Percentiles rank a stretch among this genome's conserved stretches.
These are phyloP conservation scores for Pachyrhizus erosus DNA, from an alignment of 306 rosid species.

Conservation along the genomic window DNA sequence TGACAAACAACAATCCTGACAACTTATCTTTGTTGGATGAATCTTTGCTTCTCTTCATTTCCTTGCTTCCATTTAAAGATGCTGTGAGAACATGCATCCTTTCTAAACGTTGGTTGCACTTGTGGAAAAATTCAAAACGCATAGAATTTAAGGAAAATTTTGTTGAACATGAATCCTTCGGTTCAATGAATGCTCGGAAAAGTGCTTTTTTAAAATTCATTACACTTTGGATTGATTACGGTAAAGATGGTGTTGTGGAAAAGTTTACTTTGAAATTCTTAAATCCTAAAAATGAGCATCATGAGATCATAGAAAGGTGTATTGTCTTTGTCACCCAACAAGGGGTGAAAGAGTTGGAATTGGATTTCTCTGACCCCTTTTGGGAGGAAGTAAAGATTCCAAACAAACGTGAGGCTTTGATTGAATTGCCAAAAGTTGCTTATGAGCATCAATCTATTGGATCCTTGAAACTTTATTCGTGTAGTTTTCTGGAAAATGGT, in stretches of 20 bases:
- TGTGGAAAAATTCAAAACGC: constrained; percentile 1
- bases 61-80: constrained; percentile 39
- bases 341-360: constrained; percentile 20
- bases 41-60: not conserved
- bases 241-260: not conserved
- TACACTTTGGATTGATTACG: not conserved
- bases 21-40: not conserved
- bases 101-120: constrained; percentile 14
- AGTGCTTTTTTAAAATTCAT: not conserved
- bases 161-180: not conserved
- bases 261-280: not conserved
- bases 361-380: constrained; percentile 30
- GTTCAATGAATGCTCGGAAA: not conserved
- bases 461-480: constrained; percentile 8
- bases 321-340: not conserved
- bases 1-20: not conserved
- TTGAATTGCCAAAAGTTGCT: not conserved
- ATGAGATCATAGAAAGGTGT: not conserved
- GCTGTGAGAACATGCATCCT: constrained; percentile 29
- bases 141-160: constrained; percentile 36
- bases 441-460: not conserved
- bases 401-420: not conserved
- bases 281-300: not conserved
- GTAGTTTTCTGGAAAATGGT: not conserved
- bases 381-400: not conserved